Base-by-base conservation (phyloP, 192 early-diverging fungal species). In the Coemansia sp. region DNA sequence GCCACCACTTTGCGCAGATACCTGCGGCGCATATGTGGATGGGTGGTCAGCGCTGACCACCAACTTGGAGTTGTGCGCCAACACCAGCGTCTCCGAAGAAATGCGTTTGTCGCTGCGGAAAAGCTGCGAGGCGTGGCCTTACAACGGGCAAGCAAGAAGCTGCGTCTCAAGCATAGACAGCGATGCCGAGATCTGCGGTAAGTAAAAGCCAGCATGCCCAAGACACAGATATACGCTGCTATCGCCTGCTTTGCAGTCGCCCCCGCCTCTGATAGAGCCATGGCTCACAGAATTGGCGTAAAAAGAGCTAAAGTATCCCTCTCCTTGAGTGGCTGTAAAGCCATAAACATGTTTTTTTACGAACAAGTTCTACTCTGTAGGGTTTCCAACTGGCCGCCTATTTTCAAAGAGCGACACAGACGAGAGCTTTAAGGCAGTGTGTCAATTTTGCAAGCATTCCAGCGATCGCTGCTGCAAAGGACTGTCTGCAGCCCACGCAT, bases 161-260 rank as follows among this genome's bases (percentile, higher is more conserved):
- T 73, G 71, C 24, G 34, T 73, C 10, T 53, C 65, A 1, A 67
- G 66, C 55, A 28, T 68, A 13, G 66, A 65, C 23, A 74, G 59
- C 66, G 46, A 25, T 14, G 62, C 59, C 28, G 72, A 68, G 58
- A 19, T 74, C 20, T 74, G 65, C 30, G 72, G 72, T 64, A 70
- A 49, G 61, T 63, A 16, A 16, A 13, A 35, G 8, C 30, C 8
- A 32, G 8, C n/a, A 32, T 32, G 30, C 30, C 8, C 4, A 32
- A 32, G n/a, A n/a, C n/a, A n/a, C n/a, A n/a, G n/a, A n/a, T n/a
- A n/a, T n/a, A n/a, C n/a, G n/a, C n/a, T n/a, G n/a, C n/a, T n/a
- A n/a, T n/a, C n/a, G n/a, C n/a, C n/a, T n/a, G n/a, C n/a, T n/a
- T n/a, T n/a, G n/a, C n/a, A n/a, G n/a, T n/a, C n/a, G n/a, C n/a